phyloP scores from a whole-genome alignment of 495 filamentous ascomycete species.

The Lepraria neglecta region DNA sequence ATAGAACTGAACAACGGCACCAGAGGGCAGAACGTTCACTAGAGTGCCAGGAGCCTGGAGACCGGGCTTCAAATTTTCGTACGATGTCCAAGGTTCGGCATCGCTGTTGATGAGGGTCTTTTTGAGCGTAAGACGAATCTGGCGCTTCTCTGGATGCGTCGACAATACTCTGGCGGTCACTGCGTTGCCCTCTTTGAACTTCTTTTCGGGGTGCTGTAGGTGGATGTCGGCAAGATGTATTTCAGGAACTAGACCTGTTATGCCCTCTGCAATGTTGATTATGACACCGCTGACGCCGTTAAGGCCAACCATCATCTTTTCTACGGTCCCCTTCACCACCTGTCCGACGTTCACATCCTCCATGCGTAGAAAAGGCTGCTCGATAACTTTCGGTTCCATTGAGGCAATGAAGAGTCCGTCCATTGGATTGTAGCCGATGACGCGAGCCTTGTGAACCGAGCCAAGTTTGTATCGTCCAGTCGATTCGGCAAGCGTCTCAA shows the following conservation, averaged over 20 bases:
- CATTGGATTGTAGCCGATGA: slow-evolving; percentile 78
- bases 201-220: slow-evolving; percentile 89
- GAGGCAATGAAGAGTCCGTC: slow-evolving; percentile 85
- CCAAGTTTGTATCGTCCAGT: slow-evolving; percentile 70
- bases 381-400: slow-evolving; percentile 70
- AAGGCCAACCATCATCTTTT: slow-evolving; percentile 70
- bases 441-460: slow-evolving; percentile 68
- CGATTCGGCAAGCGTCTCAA: slow-evolving; percentile 70
- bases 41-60: slow-evolving; percentile 78
- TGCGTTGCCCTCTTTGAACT: slow-evolving; percentile 80
- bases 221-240: slow-evolving; percentile 82
- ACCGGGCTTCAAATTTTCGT: slow-evolving; percentile 60
- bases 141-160: slow-evolving; percentile 64
- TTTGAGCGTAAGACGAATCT: slow-evolving; percentile 84
- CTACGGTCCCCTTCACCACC: slow-evolving; percentile 74
- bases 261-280: slow-evolving; percentile 75
- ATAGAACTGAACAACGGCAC: slow-evolving; percentile 92
- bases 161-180: slow-evolving; percentile 82
- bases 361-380: slow-evolving; percentile 80
- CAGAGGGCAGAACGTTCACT: slow-evolving; percentile 64
- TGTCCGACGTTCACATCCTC: slow-evolving; percentile 82
- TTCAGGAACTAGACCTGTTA: slow-evolving; percentile 78
- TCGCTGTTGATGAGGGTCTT: slow-evolving; percentile 91
- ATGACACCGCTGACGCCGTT: slow-evolving; percentile 71
- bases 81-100: slow-evolving; percentile 64